Base-by-base conservation (phyloP, 805 yeast species). In the Sporopachydermia quercuum region DNA sequence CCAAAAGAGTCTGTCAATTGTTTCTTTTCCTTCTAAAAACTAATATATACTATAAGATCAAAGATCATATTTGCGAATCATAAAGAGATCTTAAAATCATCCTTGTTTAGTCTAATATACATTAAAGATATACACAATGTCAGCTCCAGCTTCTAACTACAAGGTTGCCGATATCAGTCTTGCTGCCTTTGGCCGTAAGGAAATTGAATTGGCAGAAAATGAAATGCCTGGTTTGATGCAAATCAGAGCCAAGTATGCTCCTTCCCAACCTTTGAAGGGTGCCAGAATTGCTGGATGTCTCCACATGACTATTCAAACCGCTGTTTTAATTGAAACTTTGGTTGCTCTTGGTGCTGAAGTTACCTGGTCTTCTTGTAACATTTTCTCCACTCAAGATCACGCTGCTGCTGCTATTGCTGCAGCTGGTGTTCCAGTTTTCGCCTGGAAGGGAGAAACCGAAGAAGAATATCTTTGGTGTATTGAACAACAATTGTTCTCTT, bases 391-490 rank as follows among this genome's bases (percentile, higher is more conserved):
- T 52, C 98, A 89, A 74, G 98, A 89, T 70, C 97, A 89, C 65
- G 97, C 97, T 54, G 97, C 98, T 57, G 96, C 98, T 59, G 97
- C 97, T 56, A 91, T 89, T 65, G 98, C 98, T 55, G 98, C 97
- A 53, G 66, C 96, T 52, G 98, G 98, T 71, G 93, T 89, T 45
- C 97, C 98, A 61, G 98, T 89, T 51, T 89, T 85, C 55, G 98
- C 98, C 58, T 89, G 98, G 98, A 89, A 89, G 77, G 97, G 98
- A 65, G 97, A 89, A 78, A 85, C 97, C 66, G 98, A 89, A 69
- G 97, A 89, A 74, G 98, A 89, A 74, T 91, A 89, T 78, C 62
- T 76, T 61, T 89, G 98, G 98, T 89, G 98, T 77, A 84, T 89
- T 56, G 96, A 91, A 74, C 97, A 89, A 74, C 97, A 91, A 75